These are phyloP conservation scores for Aspergillus clavatus DNA, from an alignment of 2,329 filamentous ascomycete species.

Conservation along the genomic window DNA sequence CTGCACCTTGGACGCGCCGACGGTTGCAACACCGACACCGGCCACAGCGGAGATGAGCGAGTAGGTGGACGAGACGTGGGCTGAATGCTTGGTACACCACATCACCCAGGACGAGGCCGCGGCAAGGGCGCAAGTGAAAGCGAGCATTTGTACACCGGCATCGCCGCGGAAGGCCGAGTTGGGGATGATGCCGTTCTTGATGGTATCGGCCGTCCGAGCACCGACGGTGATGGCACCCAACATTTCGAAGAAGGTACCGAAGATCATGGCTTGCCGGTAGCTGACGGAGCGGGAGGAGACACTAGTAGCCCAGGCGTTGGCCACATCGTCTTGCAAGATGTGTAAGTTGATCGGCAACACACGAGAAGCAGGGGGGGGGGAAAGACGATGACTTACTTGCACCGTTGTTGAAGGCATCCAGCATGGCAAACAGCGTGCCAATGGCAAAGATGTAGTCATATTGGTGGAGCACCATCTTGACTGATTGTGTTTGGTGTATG, in stretches of 20 bases:
- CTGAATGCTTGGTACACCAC: constrained; percentile 71
- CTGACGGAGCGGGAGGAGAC: constrained; percentile 67
- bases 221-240: constrained; percentile 63
- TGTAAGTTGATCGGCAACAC: neutral
- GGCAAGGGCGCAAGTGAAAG: constrained; percentile 36
- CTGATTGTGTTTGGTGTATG: neutral
- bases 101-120: constrained; percentile 61
- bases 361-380: neutral
- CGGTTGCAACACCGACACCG: constrained; percentile 64
- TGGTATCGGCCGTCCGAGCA: constrained; percentile 67
- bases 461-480: constrained; percentile 55
- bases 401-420: constrained; percentile 75
- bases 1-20: constrained; percentile 56
- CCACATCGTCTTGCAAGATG: constrained; percentile 59
- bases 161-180: constrained; percentile 54
- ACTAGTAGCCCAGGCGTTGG: constrained; percentile 76
- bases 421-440: constrained; percentile 69
- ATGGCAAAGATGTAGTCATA: constrained; percentile 71
- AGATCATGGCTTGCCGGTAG: constrained; percentile 32
- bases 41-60: constrained; percentile 65
- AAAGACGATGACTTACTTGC: constrained; percentile 56
- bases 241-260: constrained; percentile 64
- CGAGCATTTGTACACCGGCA: constrained; percentile 63
- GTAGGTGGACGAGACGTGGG: constrained; percentile 69
- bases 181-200: constrained; percentile 73